These are phyloP conservation scores for Ustilago hordei DNA, from an alignment of 1,284 basidiomycete species.

Conservation along the genomic window DNA sequence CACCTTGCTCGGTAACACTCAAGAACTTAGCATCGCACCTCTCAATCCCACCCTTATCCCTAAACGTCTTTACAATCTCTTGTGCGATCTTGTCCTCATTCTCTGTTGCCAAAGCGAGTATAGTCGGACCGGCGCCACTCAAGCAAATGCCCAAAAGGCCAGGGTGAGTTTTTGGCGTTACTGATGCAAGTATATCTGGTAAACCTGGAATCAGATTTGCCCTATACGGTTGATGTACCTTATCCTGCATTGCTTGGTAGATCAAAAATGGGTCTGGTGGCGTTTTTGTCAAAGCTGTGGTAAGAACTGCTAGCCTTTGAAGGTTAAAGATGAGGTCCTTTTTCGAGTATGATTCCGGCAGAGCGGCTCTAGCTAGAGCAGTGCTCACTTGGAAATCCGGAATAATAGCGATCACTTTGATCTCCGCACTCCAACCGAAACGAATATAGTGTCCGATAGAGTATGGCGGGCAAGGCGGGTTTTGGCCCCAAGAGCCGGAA, in stretches of 20 bases:
- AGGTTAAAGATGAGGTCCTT: conserved; percentile 96
- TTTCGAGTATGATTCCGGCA: conserved; percentile 85
- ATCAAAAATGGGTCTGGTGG: conserved; percentile 94
- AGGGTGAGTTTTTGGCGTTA: conserved; percentile 89
- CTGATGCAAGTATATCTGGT: conserved; percentile 75
- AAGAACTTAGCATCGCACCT: conserved; percentile 62
- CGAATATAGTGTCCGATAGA: conserved; percentile 95
- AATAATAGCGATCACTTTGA: conserved; percentile 94
- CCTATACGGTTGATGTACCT: conserved; percentile 96
- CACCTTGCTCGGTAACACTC: conserved; percentile 63
- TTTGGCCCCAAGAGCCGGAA: conserved; percentile 85
- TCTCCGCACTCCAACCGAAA: conserved; percentile 86
- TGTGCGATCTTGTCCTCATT: conserved; percentile 57
- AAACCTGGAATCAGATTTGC: conserved; percentile 89
- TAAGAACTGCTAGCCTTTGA: conserved; percentile 96
- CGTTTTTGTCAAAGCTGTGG: conserved; percentile 88
- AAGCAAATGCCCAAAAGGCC: conserved; percentile 96
- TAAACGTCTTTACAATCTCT: conserved; percentile 62
- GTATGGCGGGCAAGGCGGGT: conserved; percentile 86
- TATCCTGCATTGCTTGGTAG: conserved; percentile 99
- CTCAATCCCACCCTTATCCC: conserved; percentile 54
- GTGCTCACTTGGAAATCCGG: conserved; percentile 97
- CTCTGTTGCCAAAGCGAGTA: conserved; percentile 90
- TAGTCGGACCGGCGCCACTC: conserved; percentile 96
- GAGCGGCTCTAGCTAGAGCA: conserved; percentile 88